Conservation (phyloP, 441 rosid species). For the Populus hybrid region DNA sequence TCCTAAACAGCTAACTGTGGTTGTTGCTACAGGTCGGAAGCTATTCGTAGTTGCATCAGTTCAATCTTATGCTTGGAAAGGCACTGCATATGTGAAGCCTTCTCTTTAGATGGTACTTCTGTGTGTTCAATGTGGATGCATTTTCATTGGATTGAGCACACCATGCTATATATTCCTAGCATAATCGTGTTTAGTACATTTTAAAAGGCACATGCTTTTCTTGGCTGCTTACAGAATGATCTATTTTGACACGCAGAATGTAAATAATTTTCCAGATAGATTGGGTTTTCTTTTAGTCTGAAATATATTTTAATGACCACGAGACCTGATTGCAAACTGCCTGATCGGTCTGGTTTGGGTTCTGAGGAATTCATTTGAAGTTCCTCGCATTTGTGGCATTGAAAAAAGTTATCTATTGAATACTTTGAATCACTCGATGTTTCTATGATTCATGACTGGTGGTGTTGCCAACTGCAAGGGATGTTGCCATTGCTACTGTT, state of each 20-base stretch:
- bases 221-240: not conserved
- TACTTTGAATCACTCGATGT: not conserved
- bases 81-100: not conserved
- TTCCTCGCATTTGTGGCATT: not conserved
- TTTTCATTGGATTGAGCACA: not conserved
- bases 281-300: not conserved
- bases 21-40: not conserved
- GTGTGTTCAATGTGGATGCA: not conserved
- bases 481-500: not conserved
- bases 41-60: not conserved
- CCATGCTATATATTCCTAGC: not conserved
- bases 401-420: not conserved
- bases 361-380: not conserved
- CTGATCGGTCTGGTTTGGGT: not conserved
- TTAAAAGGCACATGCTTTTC: not conserved
- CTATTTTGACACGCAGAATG: not conserved
- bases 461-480: not conserved
- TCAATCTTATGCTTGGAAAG: not conserved
- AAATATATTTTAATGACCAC: not conserved
- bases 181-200: not conserved
- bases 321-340: not conserved
- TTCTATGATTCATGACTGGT: not conserved
- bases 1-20: not conserved
- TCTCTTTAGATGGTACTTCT: not conserved
- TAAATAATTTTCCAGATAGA: not conserved